Evolutionary conservation across 495 filamentous ascomycete genomes (phyloP), one percentile per base, ranked within the genome.

Genomic region (Penicillium antarcticum): DNA sequence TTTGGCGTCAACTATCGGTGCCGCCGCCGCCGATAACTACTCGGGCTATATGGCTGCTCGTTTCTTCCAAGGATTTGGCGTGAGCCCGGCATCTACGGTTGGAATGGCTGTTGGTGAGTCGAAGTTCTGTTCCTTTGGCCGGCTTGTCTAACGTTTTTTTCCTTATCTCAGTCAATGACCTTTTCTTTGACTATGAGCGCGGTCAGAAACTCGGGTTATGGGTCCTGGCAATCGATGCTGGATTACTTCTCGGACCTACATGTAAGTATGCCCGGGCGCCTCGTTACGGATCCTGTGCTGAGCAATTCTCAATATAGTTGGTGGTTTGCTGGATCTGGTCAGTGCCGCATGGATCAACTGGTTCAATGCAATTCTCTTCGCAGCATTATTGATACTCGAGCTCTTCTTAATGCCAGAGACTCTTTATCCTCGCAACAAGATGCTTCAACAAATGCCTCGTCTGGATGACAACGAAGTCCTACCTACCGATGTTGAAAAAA

Each of bases 11-110:
- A 84, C 79, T 0, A 67, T 81, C 13, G 73, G 80, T 9, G 75
- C 78, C 21, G 77, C 77, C 2, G 65, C 74, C 0, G 77, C 78
- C 3, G 54, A 66, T 21, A 66, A 39, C 1, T 80, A 79, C 56
- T 46, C 56, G 0, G 69, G 74, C 2, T 85, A 86, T 49, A 83
- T 86, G 80, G 72, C 77, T 40, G 73, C 78, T 9, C 58, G 82
- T 0, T 85, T 86, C 54, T 83, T 84, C 56, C 82, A 86, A 58
- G 81, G 82, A 1, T 74, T 84, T 34, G 82, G 82, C 0, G 80
- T 82, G 11, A 75, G 73, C 48, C 82, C 82, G 7, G 81, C 70
- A 2, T 69, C 77, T 7, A 85, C 77, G 4, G 80, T 86, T 8
- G 83, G 83, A 9, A 70, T 86, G 72, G 79, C 80, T 10, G 70